These are phyloP conservation scores for Pogostemon cablin DNA, from an alignment of 257 asterid species.

Conservation along the genomic window DNA sequence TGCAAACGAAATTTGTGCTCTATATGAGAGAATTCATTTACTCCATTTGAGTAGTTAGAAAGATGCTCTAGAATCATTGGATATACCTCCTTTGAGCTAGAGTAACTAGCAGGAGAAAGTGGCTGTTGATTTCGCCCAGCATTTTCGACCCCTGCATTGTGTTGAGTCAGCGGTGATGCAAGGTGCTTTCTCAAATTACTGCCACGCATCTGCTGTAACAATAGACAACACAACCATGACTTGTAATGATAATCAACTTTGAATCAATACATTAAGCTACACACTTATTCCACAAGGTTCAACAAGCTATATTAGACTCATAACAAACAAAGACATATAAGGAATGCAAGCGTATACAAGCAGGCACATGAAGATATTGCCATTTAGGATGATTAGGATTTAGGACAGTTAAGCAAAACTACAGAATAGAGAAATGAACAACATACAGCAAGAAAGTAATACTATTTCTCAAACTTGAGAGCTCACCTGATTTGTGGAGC, in stretches of 20 bases:
- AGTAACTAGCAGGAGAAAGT: constrained; percentile 59
- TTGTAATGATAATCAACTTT: neutral
- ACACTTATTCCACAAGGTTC: neutral
- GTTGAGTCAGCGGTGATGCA: constrained; percentile 42
- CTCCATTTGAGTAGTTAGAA: neutral
- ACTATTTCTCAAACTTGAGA: constrained; percentile 10
- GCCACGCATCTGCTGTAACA: constrained; percentile 45
- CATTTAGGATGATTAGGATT: neutral
- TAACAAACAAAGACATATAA: neutral
- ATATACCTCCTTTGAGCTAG: constrained; percentile 77
- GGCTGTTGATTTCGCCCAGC: constrained; percentile 46
- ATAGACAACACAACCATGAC: constrained; percentile 27
- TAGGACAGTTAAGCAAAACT: neutral
- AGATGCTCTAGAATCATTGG: constrained; percentile 4
- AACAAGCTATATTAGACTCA: neutral
- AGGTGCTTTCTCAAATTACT: constrained; percentile 40
- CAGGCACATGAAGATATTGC: neutral
- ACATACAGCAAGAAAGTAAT: neutral
- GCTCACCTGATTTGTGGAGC: constrained; percentile 47
- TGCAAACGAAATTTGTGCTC: neutral
- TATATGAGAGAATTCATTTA: too few relatives aligned
- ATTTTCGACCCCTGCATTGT: constrained; percentile 39
- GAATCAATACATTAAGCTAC: neutral
- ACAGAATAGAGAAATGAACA: neutral
- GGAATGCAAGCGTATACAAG: neutral